Percentiles rank a stretch among this genome's conserved stretches.
Evolutionary conservation across 225 moss, liverwort and hornwort species (phyloP).

Genomic region (Physcomitrium patens): DNA sequence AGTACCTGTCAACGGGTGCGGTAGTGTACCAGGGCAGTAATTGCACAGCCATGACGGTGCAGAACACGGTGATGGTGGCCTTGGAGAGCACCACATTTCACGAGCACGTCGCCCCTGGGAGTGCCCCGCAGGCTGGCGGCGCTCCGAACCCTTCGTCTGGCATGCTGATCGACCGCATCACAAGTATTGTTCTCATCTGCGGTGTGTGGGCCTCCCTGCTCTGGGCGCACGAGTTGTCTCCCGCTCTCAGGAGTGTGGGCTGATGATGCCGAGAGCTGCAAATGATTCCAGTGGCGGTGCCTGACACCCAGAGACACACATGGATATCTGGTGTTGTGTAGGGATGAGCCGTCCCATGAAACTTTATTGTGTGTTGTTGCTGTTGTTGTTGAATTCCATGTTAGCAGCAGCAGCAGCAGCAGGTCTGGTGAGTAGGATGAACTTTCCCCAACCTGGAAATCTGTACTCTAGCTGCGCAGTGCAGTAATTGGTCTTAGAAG

Average conservation of each 20-base stretch:
- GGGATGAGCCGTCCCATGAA: too few relatives aligned
- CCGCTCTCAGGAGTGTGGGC: not conserved
- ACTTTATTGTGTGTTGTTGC: too few relatives aligned
- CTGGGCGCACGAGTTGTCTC: constrained; percentile 2
- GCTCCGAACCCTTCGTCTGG: constrained; percentile 10
- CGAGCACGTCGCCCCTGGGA: constrained; percentile 23
- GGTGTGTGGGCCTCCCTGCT: constrained; percentile 2
- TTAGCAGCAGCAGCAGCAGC: too few relatives aligned
- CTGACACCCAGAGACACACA: too few relatives aligned
- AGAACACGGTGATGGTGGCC: constrained; percentile 39
- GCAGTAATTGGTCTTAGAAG: too few relatives aligned
- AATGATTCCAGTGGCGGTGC: too few relatives aligned
- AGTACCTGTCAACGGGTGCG: constrained; percentile 39
- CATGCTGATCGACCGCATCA: constrained; percentile 7
- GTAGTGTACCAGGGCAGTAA: constrained; percentile 35
- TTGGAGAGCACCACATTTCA: constrained; percentile 36
- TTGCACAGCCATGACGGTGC: constrained; percentile 37
- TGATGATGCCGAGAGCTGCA: too few relatives aligned
- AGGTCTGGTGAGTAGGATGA: too few relatives aligned
- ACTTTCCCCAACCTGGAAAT: too few relatives aligned
- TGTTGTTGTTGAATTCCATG: too few relatives aligned
- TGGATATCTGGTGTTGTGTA: not conserved
- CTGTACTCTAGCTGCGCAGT: too few relatives aligned
- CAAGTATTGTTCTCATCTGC: not conserved
- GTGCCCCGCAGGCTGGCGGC: constrained; percentile 33